Evolutionary conservation across 305 asterid genomes (phyloP), one percentile per base, ranked within the genome.

Genomic region (Solanum chacoense): DNA sequence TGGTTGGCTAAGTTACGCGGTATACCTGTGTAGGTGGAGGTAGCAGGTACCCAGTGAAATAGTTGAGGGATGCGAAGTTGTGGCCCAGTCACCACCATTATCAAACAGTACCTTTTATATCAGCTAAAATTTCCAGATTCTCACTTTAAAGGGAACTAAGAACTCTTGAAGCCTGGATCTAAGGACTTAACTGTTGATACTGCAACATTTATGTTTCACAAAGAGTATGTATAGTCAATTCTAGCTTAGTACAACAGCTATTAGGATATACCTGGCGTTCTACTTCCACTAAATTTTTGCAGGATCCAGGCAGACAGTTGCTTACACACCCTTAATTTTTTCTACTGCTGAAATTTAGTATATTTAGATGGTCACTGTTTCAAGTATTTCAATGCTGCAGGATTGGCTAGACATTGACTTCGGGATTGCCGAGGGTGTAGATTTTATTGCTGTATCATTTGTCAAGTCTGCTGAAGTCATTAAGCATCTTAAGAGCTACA

Each of bases 401-500:
- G 99, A 98, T 93, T 98, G 99, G 99, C 81, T 96, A 92, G 99
- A 98, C 90, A 98, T 96, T 88, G 99, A 98, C 89, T 98, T 96
- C 67, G 99, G 99, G 90, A 96, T 98, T 85, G 94, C 99, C 12
- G 98, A 96, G 91, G 98, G 99, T 85, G 99, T 98, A 90, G 99
- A 98, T 85, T 98, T 98, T 90, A 93, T 98, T 78, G 99, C 99
- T 37, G 93, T 98, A 93, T 98, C 99, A 75, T 98, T 98, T 93
- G 99, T 96, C 93, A 98, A 96, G 93, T 95, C 99, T 87, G 99
- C 99, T 24, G 99, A 98, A 91, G 99, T 96, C 81, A 91, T 98
- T 90, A 95, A 95, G 92, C 97, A 96, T 92, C 98, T 96, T 76
- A 98, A 92, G 93, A 98, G 98, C 95, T 98, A 98, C 86, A 95